A percentile compares a stretch with the other conserved stretches of the same genome.
These are phyloP conservation scores for Aspergillus nomiae DNA, from an alignment of 2,329 filamentous ascomycete species.

Conservation along the genomic window DNA sequence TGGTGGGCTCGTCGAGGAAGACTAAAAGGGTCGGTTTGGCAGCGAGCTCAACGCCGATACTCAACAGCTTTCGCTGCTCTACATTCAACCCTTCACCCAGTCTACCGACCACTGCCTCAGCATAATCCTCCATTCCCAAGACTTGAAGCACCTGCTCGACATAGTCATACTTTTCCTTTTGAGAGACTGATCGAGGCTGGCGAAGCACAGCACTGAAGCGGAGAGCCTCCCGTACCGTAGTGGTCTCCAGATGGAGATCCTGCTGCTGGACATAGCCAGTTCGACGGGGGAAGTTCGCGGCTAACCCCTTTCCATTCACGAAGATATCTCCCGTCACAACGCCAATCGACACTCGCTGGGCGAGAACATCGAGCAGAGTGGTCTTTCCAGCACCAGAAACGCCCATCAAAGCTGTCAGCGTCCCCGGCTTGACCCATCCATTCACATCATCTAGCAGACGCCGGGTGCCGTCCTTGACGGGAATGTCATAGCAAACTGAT, in stretches of 20 bases:
- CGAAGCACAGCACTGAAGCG: neutral
- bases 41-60: slow-evolving; percentile 85
- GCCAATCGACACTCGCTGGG: slow-evolving; percentile 57
- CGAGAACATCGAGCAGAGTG: slow-evolving; percentile 56
- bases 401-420: slow-evolving; percentile 57
- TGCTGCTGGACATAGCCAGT: slow-evolving; percentile 67
- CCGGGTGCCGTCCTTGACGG: slow-evolving; percentile 70
- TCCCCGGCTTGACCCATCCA: slow-evolving; percentile 56
- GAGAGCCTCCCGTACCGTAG: slow-evolving; percentile 26
- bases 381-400: slow-evolving; percentile 63
- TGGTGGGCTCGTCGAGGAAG: slow-evolving; percentile 87
- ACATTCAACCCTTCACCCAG: slow-evolving; percentile 66
- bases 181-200: neutral
- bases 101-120: slow-evolving; percentile 80
- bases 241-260: slow-evolving; percentile 74
- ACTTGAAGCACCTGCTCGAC: slow-evolving; percentile 79
- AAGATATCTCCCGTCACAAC: slow-evolving; percentile 65
- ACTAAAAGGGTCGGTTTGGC: slow-evolving; percentile 80
- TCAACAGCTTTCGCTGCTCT: slow-evolving; percentile 68
- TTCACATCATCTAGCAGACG: slow-evolving; percentile 57
- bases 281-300: slow-evolving; percentile 60
- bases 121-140: slow-evolving; percentile 80
- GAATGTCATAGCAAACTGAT: slow-evolving; percentile 74
- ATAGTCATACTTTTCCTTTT: slow-evolving; percentile 46
- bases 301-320: slow-evolving; percentile 58